Base-by-base conservation (phyloP, 1,284 basidiomycete species). In the Coniferiporia sulphurascens region DNA sequence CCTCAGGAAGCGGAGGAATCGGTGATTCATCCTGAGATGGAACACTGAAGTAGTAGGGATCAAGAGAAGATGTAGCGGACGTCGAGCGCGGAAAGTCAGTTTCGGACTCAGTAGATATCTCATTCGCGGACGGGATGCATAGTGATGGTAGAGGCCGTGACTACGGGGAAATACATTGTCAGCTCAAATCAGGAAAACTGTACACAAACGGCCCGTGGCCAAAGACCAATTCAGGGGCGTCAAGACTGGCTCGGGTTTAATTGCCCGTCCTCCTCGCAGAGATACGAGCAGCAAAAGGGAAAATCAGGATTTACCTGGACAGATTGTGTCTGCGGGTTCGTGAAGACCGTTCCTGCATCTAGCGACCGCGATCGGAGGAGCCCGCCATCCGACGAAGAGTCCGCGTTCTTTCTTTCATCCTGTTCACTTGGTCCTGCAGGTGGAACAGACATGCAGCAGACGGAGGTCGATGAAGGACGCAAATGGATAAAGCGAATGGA, bases 11-110 rank as follows among this genome's bases (percentile, higher is more conserved):
- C 45, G 82, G 77, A 48, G 78, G 80, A 7, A 78, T 67, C 13
- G 86, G 85, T 19, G 86, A 87, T 61, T 82, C 82, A 10, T 81
- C 79, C 36, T 85, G 82, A 34, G 85, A 86, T 65, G 78, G 80
- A 38, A 79, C 71, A 54, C 86, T 83, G 75, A 91, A 91, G 70
- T 92, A 92, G 71, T 91, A 91, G 4, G 89, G 87, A 74, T 91
- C 89, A 57, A 92, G 77, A 52, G 89, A 89, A 34, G 89, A 90
- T 52, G 86, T 84, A 63, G 82, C 78, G 44, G 88, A 87, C 60
- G 80, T 79, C 53, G 89, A 85, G 62, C 81, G 79, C 13, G 75
- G 74, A 32, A 62, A 21, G 41, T 58, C 60, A 27, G n/a, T 36
- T 17, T 62, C 61, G 27, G 53, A 62, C 22, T 59, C 61, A 15